These are phyloP conservation scores for Agrocybe chaxingu DNA, from an alignment of 768 basidiomycete species.

Conservation along the genomic window DNA sequence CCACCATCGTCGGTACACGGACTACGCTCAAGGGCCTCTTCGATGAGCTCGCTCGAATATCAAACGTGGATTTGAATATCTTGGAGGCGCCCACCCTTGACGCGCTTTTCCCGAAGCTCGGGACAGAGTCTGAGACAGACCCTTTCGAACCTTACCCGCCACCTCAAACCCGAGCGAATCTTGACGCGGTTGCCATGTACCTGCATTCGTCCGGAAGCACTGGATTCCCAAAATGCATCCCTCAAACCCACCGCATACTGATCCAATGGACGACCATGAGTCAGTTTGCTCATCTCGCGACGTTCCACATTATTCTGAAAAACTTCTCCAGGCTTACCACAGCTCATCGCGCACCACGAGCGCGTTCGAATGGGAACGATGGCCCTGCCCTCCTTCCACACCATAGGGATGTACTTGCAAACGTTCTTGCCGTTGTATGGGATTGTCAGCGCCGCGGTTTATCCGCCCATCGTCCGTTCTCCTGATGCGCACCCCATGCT, in stretches of 20 bases:
- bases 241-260: conserved; percentile 25
- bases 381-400: conserved; percentile 39
- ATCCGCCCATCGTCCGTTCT: conserved; percentile 25
- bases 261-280: conserved; percentile 31
- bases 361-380: conserved; percentile 23
- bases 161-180: background rate
- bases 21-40: conserved; percentile 25
- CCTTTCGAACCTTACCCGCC: conserved; percentile 24
- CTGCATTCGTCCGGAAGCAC: conserved; percentile 51
- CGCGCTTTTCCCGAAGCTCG: conserved; percentile 37
- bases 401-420: conserved; percentile 26
- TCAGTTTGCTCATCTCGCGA: conserved; percentile 17
- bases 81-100: conserved; percentile 29
- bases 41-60: conserved; percentile 21
- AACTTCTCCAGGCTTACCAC: background rate
- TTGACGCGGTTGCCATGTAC: conserved; percentile 28
- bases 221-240: conserved; percentile 41
- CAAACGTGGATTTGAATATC: conserved; percentile 16
- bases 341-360: conserved; percentile 7
- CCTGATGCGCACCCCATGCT: conserved; percentile 25
- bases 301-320: background rate
- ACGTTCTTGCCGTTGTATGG: conserved; percentile 26
- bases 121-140: conserved; percentile 24
- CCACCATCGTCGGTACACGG: conserved; percentile 31
- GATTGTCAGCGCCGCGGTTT: conserved; percentile 23